Evolutionary conservation across 2,329 filamentous ascomycete species (phyloP).

Genomic region (Nemania bipapillata): DNA sequence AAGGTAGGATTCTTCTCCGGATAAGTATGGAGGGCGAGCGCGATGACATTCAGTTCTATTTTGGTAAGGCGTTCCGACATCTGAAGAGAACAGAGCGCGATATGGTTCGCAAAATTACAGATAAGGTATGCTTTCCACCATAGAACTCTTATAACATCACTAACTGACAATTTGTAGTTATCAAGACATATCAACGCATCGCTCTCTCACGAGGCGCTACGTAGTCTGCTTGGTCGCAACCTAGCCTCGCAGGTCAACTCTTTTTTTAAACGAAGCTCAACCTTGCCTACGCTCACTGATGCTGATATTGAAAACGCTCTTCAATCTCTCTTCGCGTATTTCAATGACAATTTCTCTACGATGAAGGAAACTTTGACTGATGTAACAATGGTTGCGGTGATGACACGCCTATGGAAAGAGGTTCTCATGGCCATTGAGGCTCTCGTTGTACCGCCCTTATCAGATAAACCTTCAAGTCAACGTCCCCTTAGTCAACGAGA

Average conservation of each 20-base stretch:
- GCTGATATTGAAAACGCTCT: constrained; percentile 83
- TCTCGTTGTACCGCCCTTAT: constrained; percentile 89
- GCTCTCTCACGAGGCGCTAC: constrained; percentile 83
- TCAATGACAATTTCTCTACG: constrained; percentile 98
- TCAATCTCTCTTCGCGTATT: constrained; percentile 88
- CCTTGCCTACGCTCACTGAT: constrained; percentile 69
- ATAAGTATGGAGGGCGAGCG: constrained; percentile 99
- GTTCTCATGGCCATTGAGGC: constrained; percentile 90
- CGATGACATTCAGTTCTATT: constrained; percentile 98
- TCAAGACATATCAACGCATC: constrained; percentile 92
- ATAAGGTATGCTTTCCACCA: constrained; percentile 76
- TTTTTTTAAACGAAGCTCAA: constrained; percentile 63
- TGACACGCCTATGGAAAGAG: constrained; percentile 98
- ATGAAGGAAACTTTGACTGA: constrained; percentile 97
- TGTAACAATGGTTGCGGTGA: constrained; percentile 97
- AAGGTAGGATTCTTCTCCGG: constrained; percentile 85
- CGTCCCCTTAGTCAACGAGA: constrained; percentile 85
- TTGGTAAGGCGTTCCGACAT: constrained; percentile 94
- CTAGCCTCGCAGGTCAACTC: constrained; percentile 65
- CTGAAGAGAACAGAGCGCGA: constrained; percentile 95
- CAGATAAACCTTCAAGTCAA: constrained; percentile 91
- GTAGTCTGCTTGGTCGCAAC: constrained; percentile 75
- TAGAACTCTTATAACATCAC: not conserved
- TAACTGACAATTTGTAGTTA: constrained; percentile 65
- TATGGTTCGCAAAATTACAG: constrained; percentile 97